Percentiles rank a stretch among this genome's conserved stretches.
phyloP scores from a whole-genome alignment of 768 basidiomycete genomes.

The Lactifluus echinatus region DNA sequence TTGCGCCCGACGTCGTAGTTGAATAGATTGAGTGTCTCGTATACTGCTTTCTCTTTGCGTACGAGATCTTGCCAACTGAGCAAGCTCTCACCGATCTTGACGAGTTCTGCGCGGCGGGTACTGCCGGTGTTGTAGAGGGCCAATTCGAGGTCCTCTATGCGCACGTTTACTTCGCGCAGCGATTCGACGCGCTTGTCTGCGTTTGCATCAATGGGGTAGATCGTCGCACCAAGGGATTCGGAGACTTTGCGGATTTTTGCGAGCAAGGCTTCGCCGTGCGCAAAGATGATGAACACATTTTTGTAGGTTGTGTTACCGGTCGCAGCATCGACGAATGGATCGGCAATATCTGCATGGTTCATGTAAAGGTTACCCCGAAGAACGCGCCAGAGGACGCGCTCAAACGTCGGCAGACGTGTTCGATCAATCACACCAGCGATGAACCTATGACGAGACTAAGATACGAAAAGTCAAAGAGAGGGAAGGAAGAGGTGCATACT shows the following conservation, averaged over 20 bases:
- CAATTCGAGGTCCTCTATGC: constrained; percentile 86
- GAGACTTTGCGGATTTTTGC: constrained; percentile 97
- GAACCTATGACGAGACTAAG: constrained; percentile 45
- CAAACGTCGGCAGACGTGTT: constrained; percentile 83
- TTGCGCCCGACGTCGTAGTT: constrained; percentile 91
- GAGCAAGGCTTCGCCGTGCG: constrained; percentile 86
- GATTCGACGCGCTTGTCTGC: constrained; percentile 87
- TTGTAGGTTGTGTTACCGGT: constrained; percentile 83
- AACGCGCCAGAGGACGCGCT: constrained; percentile 96
- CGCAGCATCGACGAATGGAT: constrained; percentile 83
- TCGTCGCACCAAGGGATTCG: constrained; percentile 96
- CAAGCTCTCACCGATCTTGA: constrained; percentile 76
- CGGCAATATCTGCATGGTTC: constrained; percentile 94
- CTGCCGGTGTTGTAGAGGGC: constrained; percentile 84
- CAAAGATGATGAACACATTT: constrained; percentile 99
- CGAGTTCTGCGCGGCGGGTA: constrained; percentile 74
- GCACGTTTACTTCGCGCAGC: constrained; percentile 76
- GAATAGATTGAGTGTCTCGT: constrained; percentile 91
- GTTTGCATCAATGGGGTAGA: constrained; percentile 94
- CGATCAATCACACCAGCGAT: constrained; percentile 96
- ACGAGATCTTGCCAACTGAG: constrained; percentile 92
- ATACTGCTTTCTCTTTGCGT: constrained; percentile 90
- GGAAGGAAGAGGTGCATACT: constrained; percentile 40
- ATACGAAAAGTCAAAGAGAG: background rate
- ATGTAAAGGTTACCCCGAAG: constrained; percentile 97